Conservation (phyloP, 2,329 filamentous ascomycete species). For the Proliferodiscus dingleyae region DNA sequence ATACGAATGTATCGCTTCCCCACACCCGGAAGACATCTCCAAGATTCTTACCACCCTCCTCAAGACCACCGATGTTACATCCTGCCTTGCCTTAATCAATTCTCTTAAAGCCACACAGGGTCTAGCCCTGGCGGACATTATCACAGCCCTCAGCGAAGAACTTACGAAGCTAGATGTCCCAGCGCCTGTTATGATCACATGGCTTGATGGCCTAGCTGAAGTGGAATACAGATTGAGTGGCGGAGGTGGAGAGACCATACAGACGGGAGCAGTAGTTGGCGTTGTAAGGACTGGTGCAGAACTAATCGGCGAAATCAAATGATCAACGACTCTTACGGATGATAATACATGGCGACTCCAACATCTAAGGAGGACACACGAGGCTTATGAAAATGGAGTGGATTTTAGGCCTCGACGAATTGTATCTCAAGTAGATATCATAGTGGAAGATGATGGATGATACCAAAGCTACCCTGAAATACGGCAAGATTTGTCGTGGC, state of each 20-base stretch:
- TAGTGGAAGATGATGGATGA: too few relatives aligned
- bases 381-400: too few relatives aligned
- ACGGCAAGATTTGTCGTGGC: too few relatives aligned
- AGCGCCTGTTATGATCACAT: conserved; percentile 80
- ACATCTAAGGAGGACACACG: too few relatives aligned
- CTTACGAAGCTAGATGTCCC: conserved; percentile 77
- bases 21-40: conserved; percentile 81
- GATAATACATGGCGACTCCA: too few relatives aligned
- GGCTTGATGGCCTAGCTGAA: conserved; percentile 86
- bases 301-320: conserved; percentile 45
- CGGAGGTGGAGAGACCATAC: conserved; percentile 79
- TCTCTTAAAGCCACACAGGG: conserved; percentile 81
- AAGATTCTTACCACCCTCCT: conserved; percentile 81
- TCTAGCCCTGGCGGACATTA: conserved; percentile 86
- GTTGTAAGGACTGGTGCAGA: conserved; percentile 84
- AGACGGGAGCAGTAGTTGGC: conserved; percentile 89
- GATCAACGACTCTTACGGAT: too few relatives aligned
- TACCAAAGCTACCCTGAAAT: too few relatives aligned
- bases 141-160: conserved; percentile 81
- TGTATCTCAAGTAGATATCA: too few relatives aligned
- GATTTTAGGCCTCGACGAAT: too few relatives aligned
- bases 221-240: conserved; percentile 88
- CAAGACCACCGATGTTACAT: conserved; percentile 79
- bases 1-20: conserved; percentile 95
- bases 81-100: conserved; percentile 83